phyloP scores from a whole-genome alignment of 2,329 filamentous ascomycete genomes.

The Dichotomopilus funicola region DNA sequence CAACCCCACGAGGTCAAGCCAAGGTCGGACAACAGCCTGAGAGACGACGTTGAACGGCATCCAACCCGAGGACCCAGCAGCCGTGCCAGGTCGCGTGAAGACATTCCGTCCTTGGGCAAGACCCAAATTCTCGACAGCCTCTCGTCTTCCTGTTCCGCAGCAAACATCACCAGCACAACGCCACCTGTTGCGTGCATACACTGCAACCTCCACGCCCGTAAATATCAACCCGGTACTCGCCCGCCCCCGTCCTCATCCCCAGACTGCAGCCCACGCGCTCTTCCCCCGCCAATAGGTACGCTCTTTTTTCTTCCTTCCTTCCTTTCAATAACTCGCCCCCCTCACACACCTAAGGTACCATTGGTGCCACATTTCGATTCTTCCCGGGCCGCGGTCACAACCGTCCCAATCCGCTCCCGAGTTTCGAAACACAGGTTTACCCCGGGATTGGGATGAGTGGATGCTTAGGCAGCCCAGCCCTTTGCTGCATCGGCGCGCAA shows the following conservation, averaged over 20 bases:
- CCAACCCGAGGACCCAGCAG: constrained; percentile 2
- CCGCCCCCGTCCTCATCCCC: no score
- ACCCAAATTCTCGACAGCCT: neutral
- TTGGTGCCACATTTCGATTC: neutral
- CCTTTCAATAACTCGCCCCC: neutral
- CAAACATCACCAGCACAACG: no score
- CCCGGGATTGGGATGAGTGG: neutral
- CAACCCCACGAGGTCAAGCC: constrained; percentile 16
- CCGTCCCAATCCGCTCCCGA: neutral
- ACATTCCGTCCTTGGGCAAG: constrained; percentile 7
- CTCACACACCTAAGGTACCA: neutral
- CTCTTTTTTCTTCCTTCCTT: constrained; percentile 2
- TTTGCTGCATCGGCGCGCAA: constrained; percentile 3
- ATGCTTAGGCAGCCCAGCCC: neutral
- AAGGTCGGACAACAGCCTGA: constrained; percentile 19
- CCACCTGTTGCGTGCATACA: no score
- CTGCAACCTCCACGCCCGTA: neutral
- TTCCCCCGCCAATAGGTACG: constrained; percentile 5
- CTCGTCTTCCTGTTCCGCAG: neutral
- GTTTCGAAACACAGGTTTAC: neutral
- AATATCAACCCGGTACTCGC: neutral
- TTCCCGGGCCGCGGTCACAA: neutral
- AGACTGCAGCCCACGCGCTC: neutral
- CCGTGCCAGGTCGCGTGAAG: constrained; percentile 15
- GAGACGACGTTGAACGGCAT: constrained; percentile 4